These are phyloP conservation scores for Russula foetens DNA, from an alignment of 768 basidiomycete genomes.

Conservation along the genomic window DNA sequence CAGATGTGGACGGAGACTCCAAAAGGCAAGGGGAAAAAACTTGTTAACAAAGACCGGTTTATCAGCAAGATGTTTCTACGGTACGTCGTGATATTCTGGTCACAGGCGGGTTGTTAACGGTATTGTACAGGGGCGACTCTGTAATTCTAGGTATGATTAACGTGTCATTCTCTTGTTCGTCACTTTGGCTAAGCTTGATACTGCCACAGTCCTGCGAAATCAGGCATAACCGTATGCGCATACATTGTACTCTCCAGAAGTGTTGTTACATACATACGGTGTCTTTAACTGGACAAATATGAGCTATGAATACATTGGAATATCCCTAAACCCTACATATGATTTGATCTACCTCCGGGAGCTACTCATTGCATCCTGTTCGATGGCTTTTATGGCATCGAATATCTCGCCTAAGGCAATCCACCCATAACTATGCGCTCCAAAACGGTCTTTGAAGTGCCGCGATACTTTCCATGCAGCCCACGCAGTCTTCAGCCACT, in stretches of 20 bases:
- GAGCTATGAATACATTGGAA: neutral
- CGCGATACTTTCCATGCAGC: constrained; percentile 44
- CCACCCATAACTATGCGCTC: constrained; percentile 56
- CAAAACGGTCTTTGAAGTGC: constrained; percentile 35
- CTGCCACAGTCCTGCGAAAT: constrained; percentile 58
- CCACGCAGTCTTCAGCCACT: constrained; percentile 44
- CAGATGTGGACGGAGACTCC: constrained; percentile 99
- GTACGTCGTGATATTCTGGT: constrained; percentile 33
- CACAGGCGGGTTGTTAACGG: constrained; percentile 14
- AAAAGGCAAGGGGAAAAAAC: constrained; percentile 98
- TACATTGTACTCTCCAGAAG: neutral
- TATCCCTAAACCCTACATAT: neutral
- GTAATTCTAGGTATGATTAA: constrained; percentile 76
- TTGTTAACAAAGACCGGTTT: constrained; percentile 98
- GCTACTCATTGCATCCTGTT: constrained; percentile 28
- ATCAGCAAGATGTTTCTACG: constrained; percentile 99
- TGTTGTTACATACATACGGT: neutral
- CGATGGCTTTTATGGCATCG: constrained; percentile 40
- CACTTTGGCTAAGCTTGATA: constrained; percentile 25
- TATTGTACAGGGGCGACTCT: constrained; percentile 72
- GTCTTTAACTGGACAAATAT: neutral
- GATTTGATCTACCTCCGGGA: constrained; percentile 1
- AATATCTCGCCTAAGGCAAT: constrained; percentile 50
- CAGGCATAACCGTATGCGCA: constrained; percentile 36
- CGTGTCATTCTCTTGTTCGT: constrained; percentile 21